Evolutionary conservation across 768 basidiomycete genomes (phyloP).

Genomic region (Serendipita indica): DNA sequence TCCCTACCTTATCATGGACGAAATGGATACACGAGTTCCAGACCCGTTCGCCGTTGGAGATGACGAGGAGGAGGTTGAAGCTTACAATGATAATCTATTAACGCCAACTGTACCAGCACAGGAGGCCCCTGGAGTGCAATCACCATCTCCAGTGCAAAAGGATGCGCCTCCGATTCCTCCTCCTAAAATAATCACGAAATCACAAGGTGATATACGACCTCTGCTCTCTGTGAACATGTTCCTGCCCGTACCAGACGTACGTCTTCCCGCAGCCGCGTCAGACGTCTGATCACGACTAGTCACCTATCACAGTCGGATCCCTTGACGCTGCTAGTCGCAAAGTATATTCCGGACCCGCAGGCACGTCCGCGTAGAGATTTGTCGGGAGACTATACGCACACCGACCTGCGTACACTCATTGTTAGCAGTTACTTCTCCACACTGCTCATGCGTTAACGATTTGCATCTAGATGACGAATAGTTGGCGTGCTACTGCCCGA

Average conservation of each 20-base stretch:
- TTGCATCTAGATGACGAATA: constrained; percentile 76
- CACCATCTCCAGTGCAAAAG: not conserved
- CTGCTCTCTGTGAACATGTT: constrained; percentile 36
- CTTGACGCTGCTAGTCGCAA: constrained; percentile 62
- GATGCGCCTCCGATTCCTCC: not conserved
- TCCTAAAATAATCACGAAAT: not conserved
- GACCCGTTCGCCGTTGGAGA: constrained; percentile 1
- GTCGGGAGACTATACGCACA: constrained; percentile 55
- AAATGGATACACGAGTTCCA: not conserved
- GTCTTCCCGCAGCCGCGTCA: constrained; percentile 54
- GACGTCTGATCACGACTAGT: constrained; percentile 26
- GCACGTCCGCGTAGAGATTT: constrained; percentile 58
- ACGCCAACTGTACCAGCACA: not conserved
- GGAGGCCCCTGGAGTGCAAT: not conserved
- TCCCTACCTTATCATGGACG: too few relatives aligned
- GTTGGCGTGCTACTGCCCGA: constrained; percentile 69
- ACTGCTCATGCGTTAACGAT: not conserved
- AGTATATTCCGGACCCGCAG: constrained; percentile 69
- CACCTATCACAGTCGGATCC: constrained; percentile 52
- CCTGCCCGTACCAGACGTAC: constrained; percentile 79
- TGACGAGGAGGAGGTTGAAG: not conserved
- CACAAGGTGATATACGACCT: not conserved
- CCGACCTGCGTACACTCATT: constrained; percentile 64
- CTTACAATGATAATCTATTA: too few relatives aligned
- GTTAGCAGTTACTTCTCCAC: constrained; percentile 30